Base-by-base conservation (phyloP, 208 protist genomes). In the Borovskyia barvae region DNA sequence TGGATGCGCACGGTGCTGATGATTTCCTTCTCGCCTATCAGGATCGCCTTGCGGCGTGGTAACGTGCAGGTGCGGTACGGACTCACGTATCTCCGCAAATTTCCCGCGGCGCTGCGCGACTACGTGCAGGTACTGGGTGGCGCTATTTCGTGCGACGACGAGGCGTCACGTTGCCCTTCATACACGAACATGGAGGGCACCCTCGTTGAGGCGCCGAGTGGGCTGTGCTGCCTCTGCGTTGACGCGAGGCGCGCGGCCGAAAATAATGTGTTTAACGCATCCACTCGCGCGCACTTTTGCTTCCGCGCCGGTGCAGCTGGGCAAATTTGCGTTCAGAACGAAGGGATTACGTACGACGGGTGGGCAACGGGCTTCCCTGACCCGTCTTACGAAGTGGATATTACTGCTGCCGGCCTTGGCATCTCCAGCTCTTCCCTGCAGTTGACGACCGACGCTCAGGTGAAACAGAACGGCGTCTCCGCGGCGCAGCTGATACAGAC, bases 151-250 rank as follows among this genome's bases (percentile, higher is more conserved):
- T 67, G 49, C 37, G 42, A 49, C 32, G 54, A 65, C 41, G n/a
- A n/a, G 5, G 30, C 30, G 9, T 52, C 66, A 1, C 74, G 72
- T 43, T 88, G 82, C 41, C 69, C 69, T 4, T 3, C 58, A 42
- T 72, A 65, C 40, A 52, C 40, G 28, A 64, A 58, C 43, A n/a
- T 46, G 2, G 29, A 28, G 8, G 69, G 71, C 39, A 24, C 47
- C 0, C 25, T 73, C 17, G 72, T 90, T 29, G 26, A 58, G 24
- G 66, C 61, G 26, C 79, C 78, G 50, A 26, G 75, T 12, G 82
- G 82, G 8, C 62, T 81, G 36, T 90, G 82, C 66, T 90, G 82
- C 56, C 33, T 36, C 4, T 90, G 82, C 56, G 56, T 48, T 5
- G 19, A 37, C 19, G 76, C 72, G 25, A 68, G 52, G 49, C 46